These are phyloP conservation scores for Alternaria arborescens DNA, from an alignment of 2,329 filamentous ascomycete species.

Conservation along the genomic window DNA sequence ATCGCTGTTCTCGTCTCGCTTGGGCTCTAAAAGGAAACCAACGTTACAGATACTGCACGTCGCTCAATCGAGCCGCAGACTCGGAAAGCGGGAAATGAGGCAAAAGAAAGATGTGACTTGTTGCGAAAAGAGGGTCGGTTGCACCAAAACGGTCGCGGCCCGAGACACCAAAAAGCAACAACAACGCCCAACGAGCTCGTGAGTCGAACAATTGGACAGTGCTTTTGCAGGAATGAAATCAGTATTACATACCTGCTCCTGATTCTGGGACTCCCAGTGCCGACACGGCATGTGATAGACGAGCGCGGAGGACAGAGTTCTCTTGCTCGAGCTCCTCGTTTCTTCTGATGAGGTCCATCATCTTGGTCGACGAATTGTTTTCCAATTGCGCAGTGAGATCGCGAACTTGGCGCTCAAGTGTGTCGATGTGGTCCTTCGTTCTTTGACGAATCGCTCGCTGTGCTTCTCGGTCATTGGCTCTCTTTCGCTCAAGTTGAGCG, in stretches of 20 bases:
- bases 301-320: constrained; percentile 60
- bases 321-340: constrained; percentile 65
- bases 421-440: constrained; percentile 67
- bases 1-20: constrained; percentile 18
- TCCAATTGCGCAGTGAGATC: constrained; percentile 61
- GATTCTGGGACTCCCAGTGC: constrained; percentile 48
- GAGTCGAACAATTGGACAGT: constrained; percentile 38
- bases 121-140: constrained; percentile 33
- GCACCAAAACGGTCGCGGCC: constrained; percentile 36
- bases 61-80: constrained; percentile 32
- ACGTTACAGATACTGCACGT: constrained; percentile 38
- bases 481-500: constrained; percentile 66
- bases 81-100: constrained; percentile 19
- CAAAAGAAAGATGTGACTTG: constrained; percentile 19
- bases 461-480: constrained; percentile 68
- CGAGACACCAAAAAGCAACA: constrained; percentile 42
- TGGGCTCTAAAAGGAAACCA: constrained; percentile 13
- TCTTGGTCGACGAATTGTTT: constrained; percentile 54
- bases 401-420: constrained; percentile 63
- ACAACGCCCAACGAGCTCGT: constrained; percentile 16
- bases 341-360: constrained; percentile 61
- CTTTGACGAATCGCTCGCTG: constrained; percentile 67
- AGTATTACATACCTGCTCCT: constrained; percentile 48
- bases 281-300: constrained; percentile 57
- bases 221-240: constrained; percentile 26